Evolutionary conservation across 192 early-diverging fungal species (phyloP), one percentile per base, ranked within the genome.

Genomic region (Gigaspora rosea): DNA sequence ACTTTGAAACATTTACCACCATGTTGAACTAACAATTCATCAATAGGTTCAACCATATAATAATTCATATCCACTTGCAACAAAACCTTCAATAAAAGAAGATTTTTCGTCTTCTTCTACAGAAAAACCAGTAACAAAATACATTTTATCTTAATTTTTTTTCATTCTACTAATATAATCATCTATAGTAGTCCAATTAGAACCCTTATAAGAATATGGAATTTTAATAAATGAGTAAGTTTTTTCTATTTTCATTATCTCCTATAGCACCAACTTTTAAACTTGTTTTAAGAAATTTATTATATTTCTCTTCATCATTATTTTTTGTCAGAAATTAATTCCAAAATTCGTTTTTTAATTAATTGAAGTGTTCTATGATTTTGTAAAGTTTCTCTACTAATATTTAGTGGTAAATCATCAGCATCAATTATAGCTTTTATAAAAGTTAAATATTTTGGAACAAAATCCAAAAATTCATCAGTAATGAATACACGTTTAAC

Each of bases 401-500:
- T 95, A 76, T 98, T 98, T 63, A 99, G 85, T n/a, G 98, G 97
- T 71, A 98, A 83, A 79, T 99, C 97, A 81, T 98, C 96, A 1
- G 94, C 92, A 85, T 99, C 98, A 13, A 99, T 92, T 54, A 99
- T 82, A 51, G 94, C 98, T 84, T 92, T 91, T 78, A 99, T 74
- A 85, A 99, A 99, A n/a, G 86, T 85, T 32, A 98, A 88, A 90
- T 91, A 99, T 72, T 91, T 88, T 58, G 98, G 97, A 71, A 98
- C 82, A 65, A 99, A 92, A 49, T 94, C 93, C 16, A 74, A 47
- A 51, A 92, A 86, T 47, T 98, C 97, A 65, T 98, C 95, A 66
- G 96, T 97, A 78, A 99, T 98, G 82, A 98, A 97, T 13, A 99
- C 96, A 65, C 94, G 91, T 78, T 94, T 91, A 65, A 98, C 96